Conservation (phyloP, 768 basidiomycete species). For the Amanita polypyramis region DNA sequence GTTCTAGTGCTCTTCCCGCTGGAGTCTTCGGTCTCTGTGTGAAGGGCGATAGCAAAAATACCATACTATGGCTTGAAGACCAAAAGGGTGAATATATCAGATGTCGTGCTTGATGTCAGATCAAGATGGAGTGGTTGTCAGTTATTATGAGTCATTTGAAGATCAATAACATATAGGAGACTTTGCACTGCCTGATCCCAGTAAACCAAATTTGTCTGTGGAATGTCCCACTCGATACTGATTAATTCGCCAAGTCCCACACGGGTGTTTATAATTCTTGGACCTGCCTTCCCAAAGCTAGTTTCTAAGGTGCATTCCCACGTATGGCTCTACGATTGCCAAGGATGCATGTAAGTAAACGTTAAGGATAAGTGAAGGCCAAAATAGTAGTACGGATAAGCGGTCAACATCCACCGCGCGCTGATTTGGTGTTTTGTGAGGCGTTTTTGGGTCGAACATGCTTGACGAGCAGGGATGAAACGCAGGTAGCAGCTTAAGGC, state of each 20-base stretch:
- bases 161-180: no score
- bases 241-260: no score
- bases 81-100: neutral
- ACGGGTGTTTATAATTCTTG: no score
- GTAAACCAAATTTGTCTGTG: no score
- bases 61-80: no score
- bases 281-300: no score
- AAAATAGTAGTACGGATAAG: neutral
- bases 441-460: neutral
- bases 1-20: neutral
- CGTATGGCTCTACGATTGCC: neutral
- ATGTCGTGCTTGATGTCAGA: neutral
- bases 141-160: no score
- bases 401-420: neutral
- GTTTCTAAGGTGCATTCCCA: neutral
- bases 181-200: no score
- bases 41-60: neutral
- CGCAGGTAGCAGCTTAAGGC: neutral
- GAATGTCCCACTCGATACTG: no score
- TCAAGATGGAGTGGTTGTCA: no score
- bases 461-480: neutral
- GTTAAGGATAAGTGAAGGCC: neutral
- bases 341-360: no score
- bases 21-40: neutral
- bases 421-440: neutral